phyloP scores from a whole-genome alignment of 495 filamentous ascomycete genomes.

The Hyaloscypha finlandica region DNA sequence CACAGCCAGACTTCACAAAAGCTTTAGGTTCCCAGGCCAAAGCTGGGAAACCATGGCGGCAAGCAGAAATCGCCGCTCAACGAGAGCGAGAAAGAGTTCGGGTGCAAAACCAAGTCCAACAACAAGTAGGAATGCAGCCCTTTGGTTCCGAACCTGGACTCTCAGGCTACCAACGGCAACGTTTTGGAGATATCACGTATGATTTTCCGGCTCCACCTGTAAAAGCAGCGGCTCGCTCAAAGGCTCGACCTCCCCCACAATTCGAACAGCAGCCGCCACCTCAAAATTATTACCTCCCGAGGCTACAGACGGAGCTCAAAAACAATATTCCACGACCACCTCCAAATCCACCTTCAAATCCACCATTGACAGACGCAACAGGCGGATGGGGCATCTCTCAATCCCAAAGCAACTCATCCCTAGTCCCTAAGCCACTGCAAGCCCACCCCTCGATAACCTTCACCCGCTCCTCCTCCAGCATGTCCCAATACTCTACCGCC shows the following conservation, averaged over 20 bases:
- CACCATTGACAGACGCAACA: slow-evolving; percentile 6
- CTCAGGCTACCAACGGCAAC: neutral
- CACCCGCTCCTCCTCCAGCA: slow-evolving; percentile 23
- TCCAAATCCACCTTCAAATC: neutral
- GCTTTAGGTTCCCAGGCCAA: slow-evolving; percentile 39
- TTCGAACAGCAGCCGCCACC: neutral
- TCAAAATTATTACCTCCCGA: slow-evolving; percentile 1
- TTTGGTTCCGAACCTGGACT: neutral
- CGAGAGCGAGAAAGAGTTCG: slow-evolving; percentile 18
- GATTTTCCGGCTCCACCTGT: neutral
- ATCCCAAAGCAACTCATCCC: slow-evolving; percentile 1
- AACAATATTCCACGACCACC: slow-evolving; percentile 1
- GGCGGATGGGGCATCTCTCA: slow-evolving; percentile 2
- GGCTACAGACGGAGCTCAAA: slow-evolving; percentile 8
- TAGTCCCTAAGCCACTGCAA: neutral
- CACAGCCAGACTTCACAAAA: slow-evolving; percentile 36
- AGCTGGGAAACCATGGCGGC: slow-evolving; percentile 34
- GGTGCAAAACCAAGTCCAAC: slow-evolving; percentile 1
- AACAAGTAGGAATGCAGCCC: neutral
- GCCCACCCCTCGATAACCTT: slow-evolving; percentile 13
- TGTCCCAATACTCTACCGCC: slow-evolving; percentile 24
- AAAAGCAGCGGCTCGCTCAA: neutral
- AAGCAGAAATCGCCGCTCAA: slow-evolving; percentile 27
- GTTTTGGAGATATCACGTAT: neutral
- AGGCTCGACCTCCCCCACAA: neutral